Evolutionary conservation across 345 rosid species (phyloP).

Genomic region (Bruguiera gymnorhiza): DNA sequence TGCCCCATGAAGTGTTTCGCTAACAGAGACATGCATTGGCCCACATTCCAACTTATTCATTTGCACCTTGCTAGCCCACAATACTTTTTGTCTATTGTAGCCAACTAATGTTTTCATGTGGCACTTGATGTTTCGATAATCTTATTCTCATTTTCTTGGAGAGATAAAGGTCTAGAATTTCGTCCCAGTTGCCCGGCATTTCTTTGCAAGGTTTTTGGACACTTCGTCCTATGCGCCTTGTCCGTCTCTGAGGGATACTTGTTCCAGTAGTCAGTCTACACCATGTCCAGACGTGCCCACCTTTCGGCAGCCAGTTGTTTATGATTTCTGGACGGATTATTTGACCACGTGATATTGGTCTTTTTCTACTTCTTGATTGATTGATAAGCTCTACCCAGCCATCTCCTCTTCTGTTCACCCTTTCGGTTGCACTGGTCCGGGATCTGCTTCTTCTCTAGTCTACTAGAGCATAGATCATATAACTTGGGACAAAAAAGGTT

Average conservation of each 20-base stretch:
- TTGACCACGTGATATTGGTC: not conserved
- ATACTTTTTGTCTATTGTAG: too few species aligned
- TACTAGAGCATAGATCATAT: conserved; percentile 1
- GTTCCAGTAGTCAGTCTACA: not conserved
- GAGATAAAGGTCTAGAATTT: too few species aligned
- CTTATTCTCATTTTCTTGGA: too few species aligned
- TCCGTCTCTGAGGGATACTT: not conserved
- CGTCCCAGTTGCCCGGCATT: conserved; percentile 11
- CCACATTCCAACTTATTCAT: too few species aligned
- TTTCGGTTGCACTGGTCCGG: conserved; percentile 13
- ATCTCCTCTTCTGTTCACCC: conserved; percentile 5
- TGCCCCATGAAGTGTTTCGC: conserved; percentile 4
- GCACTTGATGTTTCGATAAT: too few species aligned
- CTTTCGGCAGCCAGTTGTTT: not conserved
- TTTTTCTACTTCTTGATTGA: not conserved
- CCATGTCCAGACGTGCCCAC: conserved; percentile 2
- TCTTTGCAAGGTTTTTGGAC: conserved; percentile 3
- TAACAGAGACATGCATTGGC: conserved; percentile 1
- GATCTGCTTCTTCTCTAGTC: not conserved
- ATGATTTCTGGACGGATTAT: not conserved
- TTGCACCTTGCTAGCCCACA: too few species aligned
- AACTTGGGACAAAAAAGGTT: conserved; percentile 12
- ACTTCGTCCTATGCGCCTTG: conserved; percentile 5
- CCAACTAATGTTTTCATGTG: too few species aligned
- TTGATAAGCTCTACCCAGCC: not conserved